Base-by-base conservation (phyloP, 2,329 filamentous ascomycete species). In the Hymenoscyphus fraxineus region DNA sequence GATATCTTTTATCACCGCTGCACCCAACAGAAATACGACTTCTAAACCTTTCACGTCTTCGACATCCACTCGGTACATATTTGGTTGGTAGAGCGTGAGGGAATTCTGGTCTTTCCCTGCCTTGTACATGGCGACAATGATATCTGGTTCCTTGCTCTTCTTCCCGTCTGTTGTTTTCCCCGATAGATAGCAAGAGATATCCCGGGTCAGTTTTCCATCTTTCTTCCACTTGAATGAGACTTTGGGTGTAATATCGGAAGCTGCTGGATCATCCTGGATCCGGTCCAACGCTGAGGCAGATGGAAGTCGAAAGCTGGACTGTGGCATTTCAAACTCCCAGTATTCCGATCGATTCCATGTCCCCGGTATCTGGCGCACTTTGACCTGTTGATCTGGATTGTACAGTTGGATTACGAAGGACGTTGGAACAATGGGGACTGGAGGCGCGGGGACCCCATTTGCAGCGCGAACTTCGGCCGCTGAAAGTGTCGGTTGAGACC, bases 21-120 rank as follows among this genome's bases (percentile, higher is more conserved):
- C 84, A 35, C 84, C 81, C 22, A 90, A 76, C 22, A 89, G 75
- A 19, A 98, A 78, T 1, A 93, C 88, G 0, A 98, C 85, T 75
- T 99, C 95, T 3, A 98, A 80, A 0, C 95, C 95, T 76, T 97
- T 98, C 64, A 90, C 87, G 77, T 99, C 95, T 76, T 99, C 93
- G 67, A 98, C 87, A 55, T 98, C 93, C 12, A 98, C 89, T 6
- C 95, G 84, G 66, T 90, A 88, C 73, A 98, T 82, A 74, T 98
- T 98, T 5, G 94, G 91, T 77, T 99, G 91, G 79, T 98, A 97
- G 54, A 99, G 83, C 1, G 93, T 96, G 65, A 98, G 77, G 51
- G 80, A 78, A 68, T 86, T 88, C 32, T 65, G 78, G 58, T 80
- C 78, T 70, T 86, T 88, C 32, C 88, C 81, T 19, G 85, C 83